These are phyloP conservation scores for Hibiscus mutabilis DNA, from an alignment of 345 rosid species.

Conservation along the genomic window DNA sequence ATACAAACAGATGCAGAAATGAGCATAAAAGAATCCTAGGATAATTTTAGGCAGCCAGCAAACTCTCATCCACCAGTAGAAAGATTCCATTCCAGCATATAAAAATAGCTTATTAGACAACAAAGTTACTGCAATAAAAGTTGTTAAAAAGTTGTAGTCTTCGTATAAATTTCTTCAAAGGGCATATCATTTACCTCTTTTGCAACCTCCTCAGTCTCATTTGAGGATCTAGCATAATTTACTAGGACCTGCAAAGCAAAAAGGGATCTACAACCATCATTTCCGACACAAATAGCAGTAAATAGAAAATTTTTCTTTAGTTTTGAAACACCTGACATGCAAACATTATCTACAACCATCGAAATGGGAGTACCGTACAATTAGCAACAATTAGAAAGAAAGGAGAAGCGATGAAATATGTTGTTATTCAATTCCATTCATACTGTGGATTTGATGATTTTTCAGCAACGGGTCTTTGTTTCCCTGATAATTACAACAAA, in stretches of 20 bases:
- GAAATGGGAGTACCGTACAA: conserved; percentile 8
- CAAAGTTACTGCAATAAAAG: not conserved
- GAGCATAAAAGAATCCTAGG: not conserved
- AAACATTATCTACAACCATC: conserved; percentile 25
- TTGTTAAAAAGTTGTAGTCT: not conserved
- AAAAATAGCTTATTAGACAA: not conserved
- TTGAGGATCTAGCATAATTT: conserved; percentile 87
- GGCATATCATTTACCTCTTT: conserved; percentile 47
- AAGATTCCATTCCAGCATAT: not conserved
- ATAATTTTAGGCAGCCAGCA: not conserved
- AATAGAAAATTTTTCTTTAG: conserved; percentile 1
- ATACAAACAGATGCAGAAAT: not conserved
- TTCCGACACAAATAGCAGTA: not conserved
- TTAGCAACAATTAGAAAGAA: conserved; percentile 13
- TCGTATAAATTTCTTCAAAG: not conserved
- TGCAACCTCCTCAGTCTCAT: conserved; percentile 94
- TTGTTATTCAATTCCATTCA: not conserved
- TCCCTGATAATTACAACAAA: conserved; percentile 18
- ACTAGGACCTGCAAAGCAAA: conserved; percentile 63
- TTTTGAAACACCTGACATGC: not conserved
- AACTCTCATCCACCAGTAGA: not conserved
- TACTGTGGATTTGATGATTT: not conserved
- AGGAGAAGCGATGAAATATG: not conserved
- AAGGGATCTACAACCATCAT: not conserved
- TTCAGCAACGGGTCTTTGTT: not conserved